These are phyloP conservation scores for Prunus padus DNA, from an alignment of 306 rosid species.

Conservation along the genomic window DNA sequence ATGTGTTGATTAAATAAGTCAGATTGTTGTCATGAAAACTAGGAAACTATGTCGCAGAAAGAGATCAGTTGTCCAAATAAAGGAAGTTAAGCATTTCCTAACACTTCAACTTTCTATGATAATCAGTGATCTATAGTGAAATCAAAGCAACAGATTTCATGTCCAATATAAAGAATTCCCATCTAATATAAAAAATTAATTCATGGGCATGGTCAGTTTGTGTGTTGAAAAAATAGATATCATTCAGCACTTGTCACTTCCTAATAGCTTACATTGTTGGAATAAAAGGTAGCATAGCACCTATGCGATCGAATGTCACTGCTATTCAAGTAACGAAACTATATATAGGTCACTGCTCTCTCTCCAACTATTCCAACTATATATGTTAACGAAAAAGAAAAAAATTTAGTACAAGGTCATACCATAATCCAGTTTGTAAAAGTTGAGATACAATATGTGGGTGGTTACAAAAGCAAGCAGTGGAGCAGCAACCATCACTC, in stretches of 20 bases:
- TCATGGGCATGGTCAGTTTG: background rate
- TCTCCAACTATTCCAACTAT: too few relatives aligned
- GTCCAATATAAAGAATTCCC: background rate
- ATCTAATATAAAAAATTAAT: background rate
- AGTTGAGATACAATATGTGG: conserved; percentile 69
- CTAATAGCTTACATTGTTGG: background rate
- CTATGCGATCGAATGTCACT: background rate
- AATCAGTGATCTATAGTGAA: background rate
- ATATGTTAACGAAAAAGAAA: background rate
- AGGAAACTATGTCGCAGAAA: background rate
- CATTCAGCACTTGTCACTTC: background rate
- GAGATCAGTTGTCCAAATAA: background rate
- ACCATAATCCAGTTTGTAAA: conserved; percentile 67
- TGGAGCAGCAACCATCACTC: conserved; percentile 82
- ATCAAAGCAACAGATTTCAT: background rate
- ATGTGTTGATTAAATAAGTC: background rate
- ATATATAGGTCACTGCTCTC: too few relatives aligned
- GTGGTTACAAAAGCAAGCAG: conserved; percentile 63
- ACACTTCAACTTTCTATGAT: background rate
- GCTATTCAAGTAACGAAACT: background rate
- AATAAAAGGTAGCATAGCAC: background rate
- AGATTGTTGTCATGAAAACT: background rate
- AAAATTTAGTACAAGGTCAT: background rate
- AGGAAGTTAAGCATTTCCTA: background rate
- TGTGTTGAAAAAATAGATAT: background rate